Evolutionary conservation across 768 basidiomycete genomes (phyloP).

Genomic region (Phylloporus sp.): DNA sequence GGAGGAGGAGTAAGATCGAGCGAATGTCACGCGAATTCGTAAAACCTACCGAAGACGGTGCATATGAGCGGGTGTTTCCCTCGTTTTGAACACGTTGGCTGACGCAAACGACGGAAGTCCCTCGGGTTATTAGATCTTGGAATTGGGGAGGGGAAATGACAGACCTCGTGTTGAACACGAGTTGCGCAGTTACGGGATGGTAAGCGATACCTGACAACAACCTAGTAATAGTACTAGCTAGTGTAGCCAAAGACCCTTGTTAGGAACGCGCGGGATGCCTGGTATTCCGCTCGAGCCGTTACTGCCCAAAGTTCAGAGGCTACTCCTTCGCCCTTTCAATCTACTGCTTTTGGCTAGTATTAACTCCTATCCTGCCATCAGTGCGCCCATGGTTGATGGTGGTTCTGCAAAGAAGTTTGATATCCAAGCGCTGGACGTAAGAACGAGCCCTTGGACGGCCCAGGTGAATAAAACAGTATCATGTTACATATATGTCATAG

Average conservation of each 20-base stretch:
- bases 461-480: slow-evolving; percentile 3
- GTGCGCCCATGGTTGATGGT: no score
- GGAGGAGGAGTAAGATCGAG: slow-evolving; percentile 20
- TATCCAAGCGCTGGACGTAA: slow-evolving; percentile 8
- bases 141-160: slow-evolving; percentile 43
- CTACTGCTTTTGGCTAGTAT: slow-evolving; percentile 17
- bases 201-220: no score
- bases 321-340: slow-evolving; percentile 19
- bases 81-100: slow-evolving; percentile 71
- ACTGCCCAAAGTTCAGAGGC: no score
- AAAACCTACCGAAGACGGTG: slow-evolving; percentile 78
- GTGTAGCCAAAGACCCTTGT: no score
- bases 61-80: slow-evolving; percentile 48
- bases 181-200: slow-evolving; percentile 41
- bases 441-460: slow-evolving; percentile 1
- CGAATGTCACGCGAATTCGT: slow-evolving; percentile 26
- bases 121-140: slow-evolving; percentile 34
- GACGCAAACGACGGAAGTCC: slow-evolving; percentile 23
- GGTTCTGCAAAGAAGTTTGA: neutral
- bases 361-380: slow-evolving; percentile 6
- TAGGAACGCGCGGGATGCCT: no score
- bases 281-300: no score
- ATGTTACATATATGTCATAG: neutral
- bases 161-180: slow-evolving; percentile 83
- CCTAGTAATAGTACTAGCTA: neutral